Percentiles rank a stretch among this genome's conserved stretches.
phyloP scores from a whole-genome alignment of 2,329 filamentous ascomycete genomes.

The Arthrobotrys musiformis region DNA sequence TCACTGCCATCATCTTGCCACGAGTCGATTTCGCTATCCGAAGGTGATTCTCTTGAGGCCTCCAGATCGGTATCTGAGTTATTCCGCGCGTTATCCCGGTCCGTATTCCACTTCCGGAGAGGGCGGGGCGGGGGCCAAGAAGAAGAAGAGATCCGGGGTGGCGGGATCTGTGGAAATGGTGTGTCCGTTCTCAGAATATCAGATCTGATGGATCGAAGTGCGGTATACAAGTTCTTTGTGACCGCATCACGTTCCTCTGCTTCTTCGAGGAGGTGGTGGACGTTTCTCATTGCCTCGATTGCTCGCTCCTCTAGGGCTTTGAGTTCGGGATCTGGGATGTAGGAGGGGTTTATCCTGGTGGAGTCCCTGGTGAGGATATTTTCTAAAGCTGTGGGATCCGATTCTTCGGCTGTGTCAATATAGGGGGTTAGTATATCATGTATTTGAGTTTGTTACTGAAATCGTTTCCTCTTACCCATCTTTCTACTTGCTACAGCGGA shows the following conservation, averaged over 20 bases:
- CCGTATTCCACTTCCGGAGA: too few species aligned
- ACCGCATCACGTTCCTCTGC: slow-evolving; percentile 3
- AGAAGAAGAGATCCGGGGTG: too few species aligned
- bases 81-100: too few species aligned
- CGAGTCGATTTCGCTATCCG: not conserved
- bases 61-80: too few species aligned
- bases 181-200: too few species aligned
- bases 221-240: not conserved
- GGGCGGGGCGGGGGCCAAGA: too few species aligned
- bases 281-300: slow-evolving; percentile 33
- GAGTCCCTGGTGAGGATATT: not conserved
- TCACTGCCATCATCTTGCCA: not conserved
- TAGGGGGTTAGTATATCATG: not conserved
- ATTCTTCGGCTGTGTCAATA: not conserved
- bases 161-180: too few species aligned
- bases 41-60: too few species aligned
- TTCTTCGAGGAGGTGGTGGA: slow-evolving; percentile 20
- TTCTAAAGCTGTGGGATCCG: not conserved
- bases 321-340: not conserved
- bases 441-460: not conserved
- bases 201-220: not conserved
- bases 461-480: not conserved
- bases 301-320: slow-evolving; percentile 17
- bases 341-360: not conserved
- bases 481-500: not conserved